Base-by-base conservation (phyloP, 75 land plant species). In the Cupressus sempervirens region DNA sequence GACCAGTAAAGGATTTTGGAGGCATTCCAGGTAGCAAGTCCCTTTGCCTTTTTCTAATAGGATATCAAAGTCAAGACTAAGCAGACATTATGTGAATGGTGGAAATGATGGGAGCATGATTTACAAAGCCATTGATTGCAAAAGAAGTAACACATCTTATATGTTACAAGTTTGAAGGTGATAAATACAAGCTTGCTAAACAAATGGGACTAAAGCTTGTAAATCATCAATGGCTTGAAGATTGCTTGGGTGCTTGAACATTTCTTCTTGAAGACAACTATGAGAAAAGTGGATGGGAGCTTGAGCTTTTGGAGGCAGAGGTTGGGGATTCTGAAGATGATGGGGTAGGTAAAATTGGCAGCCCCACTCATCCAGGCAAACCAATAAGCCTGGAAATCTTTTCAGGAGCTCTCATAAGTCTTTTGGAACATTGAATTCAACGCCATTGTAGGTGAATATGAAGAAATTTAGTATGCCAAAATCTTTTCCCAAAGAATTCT, bases 81-180 rank as follows among this genome's bases (percentile, higher is more conserved):
- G n/a, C n/a, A n/a, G n/a, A n/a, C n/a, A n/a, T n/a, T n/a, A n/a
- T n/a, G 98, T 90, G 88, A 83, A 91, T 96, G 98, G 98, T 96
- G 29, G 74, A 87, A 41, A 54, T 96, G 89, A 94, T 96, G 91
- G 98, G 98, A 26, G 93, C 93, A 40, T 82, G 84, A 20, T 96
- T 96, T 80, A 91, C 93, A 16, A 96, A 96, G 87, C 98, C 98
- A 52, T 72, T 96, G 90, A 86, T 93, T 41, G 98, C 96, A 35
- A 91, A 84, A 83, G 91, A 89, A 76, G 93, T 94, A 34, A 96
- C 98, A 58, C 98, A 96, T 88, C 96, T 96, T 62, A 87, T 96
- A 75, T 96, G 98, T 90, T 96, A 94, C 89, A 96, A 96, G 80
- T 96, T 96, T 88, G 98, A 96, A 84, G 98, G 98, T 72, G 98